phyloP scores from a whole-genome alignment of 164 flowering plant genomes.

The Protea cynaroides region DNA sequence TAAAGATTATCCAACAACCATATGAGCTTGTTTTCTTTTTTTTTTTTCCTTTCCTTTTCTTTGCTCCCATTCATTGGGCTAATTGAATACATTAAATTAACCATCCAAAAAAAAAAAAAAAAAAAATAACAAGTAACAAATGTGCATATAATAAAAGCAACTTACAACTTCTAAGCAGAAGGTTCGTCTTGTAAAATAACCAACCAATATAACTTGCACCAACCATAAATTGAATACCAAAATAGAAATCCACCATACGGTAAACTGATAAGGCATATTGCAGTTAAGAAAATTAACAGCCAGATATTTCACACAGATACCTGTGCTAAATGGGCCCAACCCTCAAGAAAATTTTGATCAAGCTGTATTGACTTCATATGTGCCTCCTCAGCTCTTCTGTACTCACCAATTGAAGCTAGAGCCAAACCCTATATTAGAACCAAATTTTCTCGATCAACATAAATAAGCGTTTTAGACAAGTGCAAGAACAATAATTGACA shows the following conservation, averaged over 20 bases:
- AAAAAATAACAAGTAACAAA: background rate
- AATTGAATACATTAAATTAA: no score
- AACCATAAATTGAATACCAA: no score
- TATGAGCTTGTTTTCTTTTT: no score
- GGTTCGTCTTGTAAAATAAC: no score
- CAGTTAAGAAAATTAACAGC: constrained; percentile 4
- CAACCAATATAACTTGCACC: no score
- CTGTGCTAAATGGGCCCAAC: constrained; percentile 85
- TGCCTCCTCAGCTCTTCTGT: constrained; percentile 76
- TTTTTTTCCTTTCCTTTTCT: no score
- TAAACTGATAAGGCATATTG: no score
- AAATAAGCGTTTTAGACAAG: background rate
- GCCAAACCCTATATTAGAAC: constrained; percentile 59
- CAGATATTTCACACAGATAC: constrained; percentile 26
- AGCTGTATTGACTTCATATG: constrained; percentile 71
- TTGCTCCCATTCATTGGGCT: no score
- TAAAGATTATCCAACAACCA: no score
- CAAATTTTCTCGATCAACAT: background rate
- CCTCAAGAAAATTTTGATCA: constrained; percentile 75
- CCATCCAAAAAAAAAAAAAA: no score
- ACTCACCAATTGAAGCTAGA: constrained; percentile 79
- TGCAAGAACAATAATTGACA: background rate
- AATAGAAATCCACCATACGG: no score
- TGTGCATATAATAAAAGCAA: background rate
- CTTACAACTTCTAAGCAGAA: no score